Conservation (phyloP, 1,139 yeast genomes). For the Waltiozyma solani region DNA sequence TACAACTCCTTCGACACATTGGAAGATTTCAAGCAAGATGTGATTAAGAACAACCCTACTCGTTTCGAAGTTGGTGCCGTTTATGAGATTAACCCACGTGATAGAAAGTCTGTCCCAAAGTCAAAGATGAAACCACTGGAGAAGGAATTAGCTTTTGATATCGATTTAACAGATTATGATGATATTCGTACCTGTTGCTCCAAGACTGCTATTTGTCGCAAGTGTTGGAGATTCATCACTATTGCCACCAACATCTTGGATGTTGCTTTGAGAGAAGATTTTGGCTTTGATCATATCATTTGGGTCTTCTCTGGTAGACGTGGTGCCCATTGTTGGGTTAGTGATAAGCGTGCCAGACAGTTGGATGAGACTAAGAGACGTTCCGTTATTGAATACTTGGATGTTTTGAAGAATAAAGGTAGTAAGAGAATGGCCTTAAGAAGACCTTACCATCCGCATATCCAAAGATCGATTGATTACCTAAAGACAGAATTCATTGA, state of each 20-base stretch:
- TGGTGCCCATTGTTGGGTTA: conserved; percentile 99
- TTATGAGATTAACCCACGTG: conserved; percentile 77
- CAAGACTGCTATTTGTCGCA: conserved; percentile 73
- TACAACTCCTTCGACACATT: conserved; percentile 64
- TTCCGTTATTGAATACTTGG: conserved; percentile 76
- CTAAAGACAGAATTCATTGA: conserved; percentile 55
- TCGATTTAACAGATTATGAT: conserved; percentile 96
- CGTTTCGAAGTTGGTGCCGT: conserved; percentile 96
- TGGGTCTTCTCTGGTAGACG: conserved; percentile 99
- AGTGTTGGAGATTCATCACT: conserved; percentile 93
- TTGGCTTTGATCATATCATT: conserved; percentile 75
- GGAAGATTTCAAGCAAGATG: conserved; percentile 70
- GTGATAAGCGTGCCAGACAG: conserved; percentile 72
- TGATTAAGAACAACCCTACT: conserved; percentile 66
- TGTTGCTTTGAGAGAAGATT: conserved; percentile 67
- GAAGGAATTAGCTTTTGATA: conserved; percentile 91
- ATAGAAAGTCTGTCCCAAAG: conserved; percentile 72
- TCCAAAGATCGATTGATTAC: conserved; percentile 63
- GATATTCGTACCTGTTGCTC: conserved; percentile 88
- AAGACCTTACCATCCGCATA: conserved; percentile 86
- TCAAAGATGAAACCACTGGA: conserved; percentile 69
- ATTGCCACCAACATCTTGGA: conserved; percentile 76
- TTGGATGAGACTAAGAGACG: conserved; percentile 67
- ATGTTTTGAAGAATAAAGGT: conserved; percentile 51
- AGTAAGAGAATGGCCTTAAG: conserved; percentile 40